Evolutionary conservation across 345 rosid species (phyloP), one percentile per base, ranked within the genome.

Genomic region (Populus davidiana): DNA sequence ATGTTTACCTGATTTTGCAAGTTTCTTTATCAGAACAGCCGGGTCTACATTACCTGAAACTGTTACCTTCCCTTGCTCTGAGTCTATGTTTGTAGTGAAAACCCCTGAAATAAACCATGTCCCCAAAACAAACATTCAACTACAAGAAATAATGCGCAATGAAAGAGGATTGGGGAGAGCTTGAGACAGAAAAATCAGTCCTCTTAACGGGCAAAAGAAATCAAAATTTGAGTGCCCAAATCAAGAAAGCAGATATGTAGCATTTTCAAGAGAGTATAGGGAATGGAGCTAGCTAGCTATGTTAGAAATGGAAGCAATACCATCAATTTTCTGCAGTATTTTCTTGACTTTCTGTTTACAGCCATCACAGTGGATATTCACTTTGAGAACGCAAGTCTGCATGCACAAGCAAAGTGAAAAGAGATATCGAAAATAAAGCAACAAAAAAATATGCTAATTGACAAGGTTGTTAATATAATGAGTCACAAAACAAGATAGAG

Each of bases 331-430:
- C 81, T 94, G 93, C 88, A 94, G 80, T 83, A 91, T 88, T 88
- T 93, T 93, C 92, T 93, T 91, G 80, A 94, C 97, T 83, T 93
- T 91, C 33, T 90, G 91, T 84, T 90, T 88, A 78, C 98, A 94
- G 4, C 98, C 98, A 87, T 93, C 97, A 78, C 98, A 94, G 81
- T 93, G 97, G 70, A 94, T 94, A 86, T 94, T 94, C 87, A 94
- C 97, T 88, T 91, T 93, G 7, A 94, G 95, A 78, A 87, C 93
- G 85, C 92, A 90, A 81, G 98, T 94, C 98, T 94, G 91, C 97
- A 93, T 81, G 84, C 67, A 76, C 73, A 81, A 85, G 84, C 72
- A 84, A 83, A 79, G 50, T 75, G 16, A 72, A 47, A 29, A 29
- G 70, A 75, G 11, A 73, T 62, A 25, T 66, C 59, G 76, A 76